A percentile compares a stretch with the other conserved stretches of the same genome.
phyloP scores from a whole-genome alignment of 352 stramenopile genomes.

The Globisporangium takayamanum region DNA sequence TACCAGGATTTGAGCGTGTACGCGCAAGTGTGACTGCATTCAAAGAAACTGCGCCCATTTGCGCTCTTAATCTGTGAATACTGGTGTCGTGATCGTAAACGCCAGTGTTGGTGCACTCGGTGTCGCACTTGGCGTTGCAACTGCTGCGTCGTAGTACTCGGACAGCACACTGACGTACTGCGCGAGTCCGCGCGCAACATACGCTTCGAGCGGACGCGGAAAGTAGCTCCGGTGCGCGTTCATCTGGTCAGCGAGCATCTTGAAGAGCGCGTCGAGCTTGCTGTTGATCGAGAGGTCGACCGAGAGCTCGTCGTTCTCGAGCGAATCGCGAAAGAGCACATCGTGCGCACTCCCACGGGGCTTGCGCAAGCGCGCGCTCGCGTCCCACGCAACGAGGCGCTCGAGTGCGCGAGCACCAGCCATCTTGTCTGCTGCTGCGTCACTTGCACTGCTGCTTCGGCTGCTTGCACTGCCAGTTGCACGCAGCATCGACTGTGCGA shows the following conservation, averaged over 20 bases:
- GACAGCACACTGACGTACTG: slow-evolving; percentile 76
- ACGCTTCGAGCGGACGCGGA: slow-evolving; percentile 54
- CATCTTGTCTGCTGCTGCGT: slow-evolving; percentile 40
- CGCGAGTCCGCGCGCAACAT: slow-evolving; percentile 58
- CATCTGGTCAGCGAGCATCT: slow-evolving; percentile 83
- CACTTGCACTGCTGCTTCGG: slow-evolving; percentile 8
- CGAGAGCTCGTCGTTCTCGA: slow-evolving; percentile 74
- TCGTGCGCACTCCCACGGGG: slow-evolving; percentile 26
- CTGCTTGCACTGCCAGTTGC: slow-evolving; percentile 9
- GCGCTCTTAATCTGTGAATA: slow-evolving; percentile 44
- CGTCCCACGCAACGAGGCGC: slow-evolving; percentile 64
- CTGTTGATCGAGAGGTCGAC: slow-evolving; percentile 76
- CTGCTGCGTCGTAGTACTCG: slow-evolving; percentile 77
- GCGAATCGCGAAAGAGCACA: slow-evolving; percentile 64
- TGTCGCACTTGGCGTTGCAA: slow-evolving; percentile 39
- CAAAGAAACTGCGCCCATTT: background rate
- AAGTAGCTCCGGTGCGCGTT: slow-evolving; percentile 40
- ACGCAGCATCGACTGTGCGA: slow-evolving; percentile 61
- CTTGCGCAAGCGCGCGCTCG: slow-evolving; percentile 37
- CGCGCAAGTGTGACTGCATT: slow-evolving; percentile 35
- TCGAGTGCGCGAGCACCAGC: slow-evolving; percentile 36
- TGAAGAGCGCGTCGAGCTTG: slow-evolving; percentile 82
- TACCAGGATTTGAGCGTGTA: slow-evolving; percentile 73
- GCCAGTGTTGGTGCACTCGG: slow-evolving; percentile 62
- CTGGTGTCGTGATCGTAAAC: slow-evolving; percentile 74